phyloP scores from a whole-genome alignment of 208 protist species.

The Spongospora subterranea region DNA sequence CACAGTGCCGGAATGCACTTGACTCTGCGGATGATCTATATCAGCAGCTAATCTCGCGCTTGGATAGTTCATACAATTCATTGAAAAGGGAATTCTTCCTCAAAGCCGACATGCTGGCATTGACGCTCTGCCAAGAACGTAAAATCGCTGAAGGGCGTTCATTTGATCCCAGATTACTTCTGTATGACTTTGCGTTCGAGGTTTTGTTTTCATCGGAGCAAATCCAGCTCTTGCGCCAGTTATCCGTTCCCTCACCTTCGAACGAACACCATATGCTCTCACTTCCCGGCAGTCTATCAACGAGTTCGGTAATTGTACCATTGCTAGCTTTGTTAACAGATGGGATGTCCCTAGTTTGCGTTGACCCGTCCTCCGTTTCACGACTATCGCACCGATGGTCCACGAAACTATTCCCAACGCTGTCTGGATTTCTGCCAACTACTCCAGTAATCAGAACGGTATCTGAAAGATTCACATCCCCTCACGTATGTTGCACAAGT shows the following conservation, averaged over 20 bases:
- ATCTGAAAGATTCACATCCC: background rate
- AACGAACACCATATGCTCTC: background rate
- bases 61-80: background rate
- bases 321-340: background rate
- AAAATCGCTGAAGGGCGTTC: background rate
- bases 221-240: background rate
- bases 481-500: background rate
- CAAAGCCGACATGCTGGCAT: background rate
- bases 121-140: background rate
- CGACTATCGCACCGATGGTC: background rate
- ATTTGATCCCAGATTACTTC: background rate
- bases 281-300: background rate
- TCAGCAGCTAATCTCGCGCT: background rate
- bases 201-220: background rate
- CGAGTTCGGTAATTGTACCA: background rate
- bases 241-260: background rate
- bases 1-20: background rate
- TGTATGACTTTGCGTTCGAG: background rate
- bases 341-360: background rate
- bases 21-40: background rate
- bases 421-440: background rate
- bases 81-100: background rate
- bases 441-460: background rate
- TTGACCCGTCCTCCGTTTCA: background rate
- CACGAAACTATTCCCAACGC: background rate